phyloP scores from a whole-genome alignment of 305 asterid genomes.

The Fraxinus albicans region DNA sequence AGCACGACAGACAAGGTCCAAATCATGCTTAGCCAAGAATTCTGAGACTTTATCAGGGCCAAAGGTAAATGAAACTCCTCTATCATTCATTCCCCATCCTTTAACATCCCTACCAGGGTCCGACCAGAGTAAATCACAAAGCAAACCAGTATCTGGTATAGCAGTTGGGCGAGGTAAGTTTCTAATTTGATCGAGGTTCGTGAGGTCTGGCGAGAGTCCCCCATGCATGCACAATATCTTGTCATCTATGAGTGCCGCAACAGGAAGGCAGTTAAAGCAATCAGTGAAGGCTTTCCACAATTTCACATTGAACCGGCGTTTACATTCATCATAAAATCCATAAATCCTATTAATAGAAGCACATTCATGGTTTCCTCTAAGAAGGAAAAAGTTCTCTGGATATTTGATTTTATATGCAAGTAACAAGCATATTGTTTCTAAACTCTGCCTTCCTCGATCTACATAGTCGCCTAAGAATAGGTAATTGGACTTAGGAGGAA shows the following conservation, averaged over 20 bases:
- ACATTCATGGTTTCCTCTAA: conserved; percentile 62
- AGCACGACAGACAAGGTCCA: conserved; percentile 65
- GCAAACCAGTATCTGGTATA: conserved; percentile 61
- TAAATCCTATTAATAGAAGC: conserved; percentile 60
- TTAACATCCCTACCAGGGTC: conserved; percentile 60
- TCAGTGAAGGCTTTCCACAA: conserved; percentile 65
- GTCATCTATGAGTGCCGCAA: conserved; percentile 61
- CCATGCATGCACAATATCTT: conserved; percentile 70
- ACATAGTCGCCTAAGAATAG: conserved; percentile 60
- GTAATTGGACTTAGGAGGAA: conserved; percentile 61
- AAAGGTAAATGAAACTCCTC: conserved; percentile 62
- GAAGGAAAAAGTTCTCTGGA: conserved; percentile 60
- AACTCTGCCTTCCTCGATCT: conserved; percentile 61
- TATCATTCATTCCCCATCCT: conserved; percentile 72
- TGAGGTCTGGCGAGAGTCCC: conserved; percentile 61
- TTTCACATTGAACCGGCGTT: conserved; percentile 59
- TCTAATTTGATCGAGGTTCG: conserved; percentile 51
- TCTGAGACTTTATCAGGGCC: conserved; percentile 63
- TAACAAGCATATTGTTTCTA: conserved; percentile 62
- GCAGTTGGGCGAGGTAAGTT: conserved; percentile 57
- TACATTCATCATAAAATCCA: conserved; percentile 65
- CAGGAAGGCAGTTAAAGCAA: conserved; percentile 61
- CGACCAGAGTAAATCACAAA: conserved; percentile 65
- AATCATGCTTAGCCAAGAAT: conserved; percentile 51
- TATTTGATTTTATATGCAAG: conserved; percentile 61